phyloP scores from a whole-genome alignment of 2,329 filamentous ascomycete genomes.

The Talaromyces sp. region DNA sequence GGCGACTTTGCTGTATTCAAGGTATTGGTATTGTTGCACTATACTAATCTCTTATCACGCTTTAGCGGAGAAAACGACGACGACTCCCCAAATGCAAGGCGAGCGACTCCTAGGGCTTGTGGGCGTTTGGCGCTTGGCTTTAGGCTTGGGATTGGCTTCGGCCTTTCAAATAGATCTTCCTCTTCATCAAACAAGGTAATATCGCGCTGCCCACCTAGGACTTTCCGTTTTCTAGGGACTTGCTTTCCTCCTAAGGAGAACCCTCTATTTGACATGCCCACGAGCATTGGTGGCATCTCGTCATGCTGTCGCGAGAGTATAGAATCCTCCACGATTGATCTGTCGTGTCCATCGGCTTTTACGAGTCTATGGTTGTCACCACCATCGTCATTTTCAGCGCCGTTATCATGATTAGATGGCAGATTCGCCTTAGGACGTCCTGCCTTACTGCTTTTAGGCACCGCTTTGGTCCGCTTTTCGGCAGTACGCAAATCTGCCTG shows the following conservation, averaged over 20 bases:
- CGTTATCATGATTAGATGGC: background rate
- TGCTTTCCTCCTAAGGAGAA: slow-evolving; percentile 29
- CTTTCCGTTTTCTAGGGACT: slow-evolving; percentile 69
- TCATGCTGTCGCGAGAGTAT: slow-evolving; percentile 16
- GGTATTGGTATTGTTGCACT: background rate
- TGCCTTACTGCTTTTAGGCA: background rate
- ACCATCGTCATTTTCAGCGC: background rate
- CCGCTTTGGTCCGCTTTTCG: background rate
- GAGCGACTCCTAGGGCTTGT: slow-evolving; percentile 19
- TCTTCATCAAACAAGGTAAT: slow-evolving; percentile 70
- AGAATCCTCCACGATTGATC: slow-evolving; percentile 7
- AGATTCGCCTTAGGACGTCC: background rate
- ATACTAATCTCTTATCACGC: slow-evolving; percentile 55
- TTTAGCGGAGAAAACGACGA: slow-evolving; percentile 70
- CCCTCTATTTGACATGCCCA: slow-evolving; percentile 23
- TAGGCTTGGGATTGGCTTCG: slow-evolving; percentile 26
- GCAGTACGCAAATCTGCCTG: background rate
- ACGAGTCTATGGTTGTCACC: background rate
- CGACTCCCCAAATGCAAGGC: slow-evolving; percentile 46
- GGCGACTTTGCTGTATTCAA: background rate
- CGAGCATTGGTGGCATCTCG: slow-evolving; percentile 32
- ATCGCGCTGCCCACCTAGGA: slow-evolving; percentile 60
- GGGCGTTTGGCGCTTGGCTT: slow-evolving; percentile 21
- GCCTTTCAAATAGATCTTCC: slow-evolving; percentile 49
- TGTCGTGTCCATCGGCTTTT: background rate